Evolutionary conservation across 2,329 filamentous ascomycete species (phyloP), one percentile per base, ranked within the genome.

Genomic region (Alternaria incomplexa): DNA sequence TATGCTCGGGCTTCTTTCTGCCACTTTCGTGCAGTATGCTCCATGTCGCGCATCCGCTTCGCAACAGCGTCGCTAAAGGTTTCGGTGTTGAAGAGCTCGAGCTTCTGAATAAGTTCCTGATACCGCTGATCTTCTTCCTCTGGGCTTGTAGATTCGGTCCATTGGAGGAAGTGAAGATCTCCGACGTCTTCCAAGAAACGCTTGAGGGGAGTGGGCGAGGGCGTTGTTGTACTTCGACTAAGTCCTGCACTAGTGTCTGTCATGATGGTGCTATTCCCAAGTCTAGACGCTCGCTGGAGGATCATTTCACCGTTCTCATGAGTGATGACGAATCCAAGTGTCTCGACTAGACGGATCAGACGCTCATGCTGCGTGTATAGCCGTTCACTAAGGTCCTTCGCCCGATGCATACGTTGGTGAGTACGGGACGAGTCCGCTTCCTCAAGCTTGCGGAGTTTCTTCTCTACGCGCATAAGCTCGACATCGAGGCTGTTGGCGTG

Each of bases 1-100:
- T 97, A 97, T 1, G 88, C 87, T 32, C 93, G 89, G 28, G 92
- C 90, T 77, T 99, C 96, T 63, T 93, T 93, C 74, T 96, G 93
- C 84, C 94, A 94, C 81, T 97, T 98, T 61, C 94, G 91, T 17
- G 94, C 94, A 63, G 96, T 91, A 70, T 96, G 90, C 79, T 99
- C 96, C 64, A 96, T 91, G 74, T 99, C 96, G 73, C 95, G 96
- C 73, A 97, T 89, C 13, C 96, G 91, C 73, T 95, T 96, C 66
- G 93, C 91, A 25, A 99, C 86, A 0, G 92, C 90, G 62, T 98
- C 95, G 50, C 89, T 88, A 73, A 97, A 97, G 4, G 88, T 85
- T 64, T 97, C 93, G 51, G 95, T 85, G 74, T 97, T 92, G 74
- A 99, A 96, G 26, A 87, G 87, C 17, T 91, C 89, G 17, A 97